A percentile compares a stretch with the other conserved stretches of the same genome.
Conservation (phyloP, 345 rosid genomes). For the Clarkia xantiana region DNA sequence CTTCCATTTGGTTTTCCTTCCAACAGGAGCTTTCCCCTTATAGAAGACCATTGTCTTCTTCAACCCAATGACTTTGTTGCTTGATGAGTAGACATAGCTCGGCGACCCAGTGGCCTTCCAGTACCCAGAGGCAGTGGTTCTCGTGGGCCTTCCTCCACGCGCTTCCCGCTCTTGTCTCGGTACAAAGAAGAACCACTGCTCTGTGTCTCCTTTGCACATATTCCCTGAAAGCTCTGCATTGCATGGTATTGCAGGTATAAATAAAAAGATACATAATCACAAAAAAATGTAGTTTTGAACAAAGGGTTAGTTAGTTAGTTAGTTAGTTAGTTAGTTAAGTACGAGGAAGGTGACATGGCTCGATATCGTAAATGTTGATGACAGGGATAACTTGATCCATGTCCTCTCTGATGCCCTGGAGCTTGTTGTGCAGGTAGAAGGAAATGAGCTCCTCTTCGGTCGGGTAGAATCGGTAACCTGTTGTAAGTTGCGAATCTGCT, state of each 20-base stretch:
- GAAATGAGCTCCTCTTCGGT: slow-evolving; percentile 79
- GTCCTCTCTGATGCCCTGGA: slow-evolving; percentile 37
- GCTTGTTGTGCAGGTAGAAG: slow-evolving; percentile 64
- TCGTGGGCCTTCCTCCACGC: slow-evolving; percentile 64
- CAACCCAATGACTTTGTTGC: slow-evolving; percentile 52
- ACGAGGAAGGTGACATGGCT: slow-evolving; percentile 77
- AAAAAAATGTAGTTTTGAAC: neutral
- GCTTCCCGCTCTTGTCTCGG: slow-evolving; percentile 81
- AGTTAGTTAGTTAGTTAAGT: slow-evolving; percentile 5
- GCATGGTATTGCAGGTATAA: slow-evolving; percentile 5
- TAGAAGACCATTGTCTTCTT: slow-evolving; percentile 96
- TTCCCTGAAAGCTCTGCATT: slow-evolving; percentile 54
- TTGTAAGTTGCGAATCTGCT: slow-evolving; percentile 21
- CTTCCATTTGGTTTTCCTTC: slow-evolving; percentile 86
- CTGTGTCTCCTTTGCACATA: slow-evolving; percentile 44
- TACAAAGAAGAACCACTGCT: slow-evolving; percentile 93
- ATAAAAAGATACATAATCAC: neutral
- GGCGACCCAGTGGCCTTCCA: slow-evolving; percentile 99
- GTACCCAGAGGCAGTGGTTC: slow-evolving; percentile 74
- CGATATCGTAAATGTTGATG: slow-evolving; percentile 35
- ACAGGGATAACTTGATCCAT: slow-evolving; percentile 53
- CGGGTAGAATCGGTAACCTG: slow-evolving; percentile 78
- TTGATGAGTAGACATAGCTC: slow-evolving; percentile 55
- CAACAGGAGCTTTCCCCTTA: slow-evolving; percentile 67
- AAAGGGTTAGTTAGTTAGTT: too few species aligned